Conservation (phyloP, 2,329 filamentous ascomycete genomes). For the Metarhizium album region DNA sequence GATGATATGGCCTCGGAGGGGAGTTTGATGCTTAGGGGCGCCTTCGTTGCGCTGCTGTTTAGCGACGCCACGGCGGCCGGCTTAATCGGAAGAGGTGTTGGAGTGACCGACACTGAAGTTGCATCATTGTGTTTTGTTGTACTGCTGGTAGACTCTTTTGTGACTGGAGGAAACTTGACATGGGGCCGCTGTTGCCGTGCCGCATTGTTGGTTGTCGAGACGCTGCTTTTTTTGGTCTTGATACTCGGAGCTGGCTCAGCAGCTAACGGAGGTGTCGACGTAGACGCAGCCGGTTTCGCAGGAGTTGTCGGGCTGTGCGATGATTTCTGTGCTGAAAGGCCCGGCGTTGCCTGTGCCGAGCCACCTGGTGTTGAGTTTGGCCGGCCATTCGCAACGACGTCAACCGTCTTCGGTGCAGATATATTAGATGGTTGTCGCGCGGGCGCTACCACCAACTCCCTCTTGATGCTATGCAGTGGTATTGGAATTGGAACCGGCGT, state of each 20-base stretch:
- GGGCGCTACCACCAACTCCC: conserved; percentile 6
- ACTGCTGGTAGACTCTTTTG: conserved; percentile 16
- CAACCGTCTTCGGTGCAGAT: conserved; percentile 6
- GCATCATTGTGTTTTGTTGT: not conserved
- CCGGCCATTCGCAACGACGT: conserved; percentile 6
- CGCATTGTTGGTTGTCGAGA: not conserved
- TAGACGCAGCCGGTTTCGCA: not conserved
- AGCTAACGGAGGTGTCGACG: not conserved
- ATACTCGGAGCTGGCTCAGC: not conserved
- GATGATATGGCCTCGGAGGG: conserved; percentile 38
- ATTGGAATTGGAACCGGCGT: conserved; percentile 2
- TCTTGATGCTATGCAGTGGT: conserved; percentile 2
- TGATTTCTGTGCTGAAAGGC: not conserved
- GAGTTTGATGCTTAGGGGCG: conserved; percentile 21
- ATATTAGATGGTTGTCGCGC: conserved; percentile 8
- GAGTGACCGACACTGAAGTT: not conserved
- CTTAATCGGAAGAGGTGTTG: not conserved
- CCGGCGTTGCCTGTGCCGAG: conserved; percentile 1
- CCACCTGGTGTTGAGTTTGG: conserved; percentile 8
- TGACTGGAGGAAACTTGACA: conserved; percentile 22
- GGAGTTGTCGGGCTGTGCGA: not conserved
- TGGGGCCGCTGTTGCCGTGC: conserved; percentile 14
- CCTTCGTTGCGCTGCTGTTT: not conserved
- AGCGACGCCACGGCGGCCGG: not conserved
- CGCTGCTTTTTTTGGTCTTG: not conserved